Base-by-base conservation (phyloP, 2,329 filamentous ascomycete species). In the Graphiopsis chlorocephala region DNA sequence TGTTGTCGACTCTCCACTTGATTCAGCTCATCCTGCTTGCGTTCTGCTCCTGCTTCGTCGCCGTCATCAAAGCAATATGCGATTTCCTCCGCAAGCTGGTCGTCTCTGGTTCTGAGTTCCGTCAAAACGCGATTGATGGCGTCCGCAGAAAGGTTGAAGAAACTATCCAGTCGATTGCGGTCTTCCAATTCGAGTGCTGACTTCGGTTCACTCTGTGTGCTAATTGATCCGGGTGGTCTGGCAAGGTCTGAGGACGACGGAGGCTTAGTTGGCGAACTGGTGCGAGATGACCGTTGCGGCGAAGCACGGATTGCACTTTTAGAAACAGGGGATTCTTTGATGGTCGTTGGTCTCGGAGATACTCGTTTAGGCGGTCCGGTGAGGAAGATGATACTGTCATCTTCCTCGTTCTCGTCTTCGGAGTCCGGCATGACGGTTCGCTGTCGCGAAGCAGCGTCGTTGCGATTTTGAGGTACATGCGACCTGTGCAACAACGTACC, bases 391-490 rank as follows among this genome's bases (percentile, higher is more conserved):
- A 55, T 45, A 20, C 45, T 72, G 48, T 42, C 47, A 10, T 53
- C 50, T 31, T 31, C 50, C 17, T 61, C 72, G 7, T 74, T 72
- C 12, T 72, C 68, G 25, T 67, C 65, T 26, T 74, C 72, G 1
- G 69, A 73, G 20, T 62, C 60, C 0, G 60, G 60, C 60, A 62
- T 62, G 60, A 62, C 47, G 11, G 25, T 15, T 7, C 60, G 48
- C 25, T 62, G 29, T 29, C 48, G 60, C 12, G 17, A 7, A 10
- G 15, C 17, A 45, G 48, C n/a, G n/a, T 28, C 55, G 11, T 29
- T 29, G 11, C 35, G 31, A 25, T 26, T 42, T 23, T 56, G 53
- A 23, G 25, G 8, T 5, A 17, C 20, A 23, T 10, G 12, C 23
- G 20, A 55, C 6, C n/a, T 15, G 4, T 26, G 3, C 55, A 14